Base-by-base conservation (phyloP, 495 filamentous ascomycete species). In the Aspergillus saccharolyticus region DNA sequence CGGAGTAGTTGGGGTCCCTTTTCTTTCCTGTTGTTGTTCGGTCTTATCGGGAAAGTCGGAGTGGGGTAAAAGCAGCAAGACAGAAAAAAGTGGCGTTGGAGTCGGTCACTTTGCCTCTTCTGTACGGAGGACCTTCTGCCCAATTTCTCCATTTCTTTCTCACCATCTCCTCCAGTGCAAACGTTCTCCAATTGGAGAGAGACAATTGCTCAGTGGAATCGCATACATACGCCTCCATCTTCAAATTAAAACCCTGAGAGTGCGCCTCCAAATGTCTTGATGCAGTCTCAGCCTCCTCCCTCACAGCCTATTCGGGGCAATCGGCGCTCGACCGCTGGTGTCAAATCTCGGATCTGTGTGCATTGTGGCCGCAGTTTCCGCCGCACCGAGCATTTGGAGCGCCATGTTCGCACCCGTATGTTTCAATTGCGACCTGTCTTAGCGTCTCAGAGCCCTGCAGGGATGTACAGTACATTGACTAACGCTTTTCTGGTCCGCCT, bases 331-430 rank as follows among this genome's bases (percentile, higher is more conserved):
- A 64, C 57, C 33, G 61, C 62, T 55, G 68, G 58, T 55, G 66
- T 67, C 53, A 75, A 74, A 63, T 62, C 66, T 52, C 68, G 73
- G 30, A 67, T 73, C 60, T 75, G 73, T 62, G 53, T 62, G 45
- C 73, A 75, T 65, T 75, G 73, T 52, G 73, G 73, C 50, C 69
- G 73, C 46, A 68, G 56, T n/a, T 75, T 75, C 61, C 64, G 73
- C 39, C 66, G 73, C 10, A 75, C 73, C 14, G 78, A 81, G 55
- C 78, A 81, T 67, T 68, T 81, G 50, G 77, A 80, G 69, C 77
- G 78, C 61, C 78, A 81, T 67, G 74, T 80, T 53, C 76, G 78
- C 61, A 81, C 78, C 54, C 78, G 78, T 81, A 74, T 68, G 63
- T 57, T 20, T 17, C 20, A 24, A 15, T 25, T n/a, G 3, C 17